A percentile compares a stretch with the other conserved stretches of the same genome.
Evolutionary conservation across 805 yeast genomes (phyloP).

Genomic region (Schwanniomyces occidentalis): DNA sequence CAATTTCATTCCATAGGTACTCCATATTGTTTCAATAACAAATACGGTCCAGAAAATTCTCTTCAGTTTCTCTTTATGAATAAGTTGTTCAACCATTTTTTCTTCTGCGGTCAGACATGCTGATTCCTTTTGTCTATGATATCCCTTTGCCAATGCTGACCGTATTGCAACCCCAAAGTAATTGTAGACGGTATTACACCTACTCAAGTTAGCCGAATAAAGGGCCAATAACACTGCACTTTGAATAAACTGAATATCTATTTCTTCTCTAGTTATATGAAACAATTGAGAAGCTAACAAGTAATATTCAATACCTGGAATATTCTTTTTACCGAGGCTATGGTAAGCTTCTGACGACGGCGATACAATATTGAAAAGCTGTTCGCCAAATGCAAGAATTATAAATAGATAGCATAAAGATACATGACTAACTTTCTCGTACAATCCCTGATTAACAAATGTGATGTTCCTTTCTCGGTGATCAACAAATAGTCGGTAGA

Average conservation of each 20-base stretch:
- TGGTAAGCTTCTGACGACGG: not conserved
- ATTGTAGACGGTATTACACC: slow-evolving; percentile 39
- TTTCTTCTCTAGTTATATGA: slow-evolving; percentile 30
- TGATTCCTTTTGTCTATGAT: slow-evolving; percentile 29
- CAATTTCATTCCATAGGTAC: slow-evolving; percentile 35
- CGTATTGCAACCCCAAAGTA: slow-evolving; percentile 41
- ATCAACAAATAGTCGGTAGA: slow-evolving; percentile 14
- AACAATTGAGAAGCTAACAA: slow-evolving; percentile 32
- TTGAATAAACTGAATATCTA: slow-evolving; percentile 34
- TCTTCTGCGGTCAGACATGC: slow-evolving; percentile 2
- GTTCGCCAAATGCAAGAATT: slow-evolving; percentile 40
- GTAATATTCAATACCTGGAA: slow-evolving; percentile 38
- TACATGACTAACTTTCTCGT: slow-evolving; percentile 10
- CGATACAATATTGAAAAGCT: slow-evolving; percentile 17
- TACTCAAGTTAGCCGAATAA: slow-evolving; percentile 36
- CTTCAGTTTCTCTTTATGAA: slow-evolving; percentile 28
- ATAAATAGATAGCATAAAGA: slow-evolving; percentile 33
- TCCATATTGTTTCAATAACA: slow-evolving; percentile 39
- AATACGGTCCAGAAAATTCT: slow-evolving; percentile 46
- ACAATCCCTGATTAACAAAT: slow-evolving; percentile 1
- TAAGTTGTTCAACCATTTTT: not conserved
- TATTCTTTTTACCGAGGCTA: slow-evolving; percentile 6
- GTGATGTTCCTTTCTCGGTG: not conserved
- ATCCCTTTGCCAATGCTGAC: slow-evolving; percentile 37
- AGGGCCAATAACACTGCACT: slow-evolving; percentile 34